phyloP scores from a whole-genome alignment of 2,329 filamentous ascomycete species.

The Teratosphaeria viscida region DNA sequence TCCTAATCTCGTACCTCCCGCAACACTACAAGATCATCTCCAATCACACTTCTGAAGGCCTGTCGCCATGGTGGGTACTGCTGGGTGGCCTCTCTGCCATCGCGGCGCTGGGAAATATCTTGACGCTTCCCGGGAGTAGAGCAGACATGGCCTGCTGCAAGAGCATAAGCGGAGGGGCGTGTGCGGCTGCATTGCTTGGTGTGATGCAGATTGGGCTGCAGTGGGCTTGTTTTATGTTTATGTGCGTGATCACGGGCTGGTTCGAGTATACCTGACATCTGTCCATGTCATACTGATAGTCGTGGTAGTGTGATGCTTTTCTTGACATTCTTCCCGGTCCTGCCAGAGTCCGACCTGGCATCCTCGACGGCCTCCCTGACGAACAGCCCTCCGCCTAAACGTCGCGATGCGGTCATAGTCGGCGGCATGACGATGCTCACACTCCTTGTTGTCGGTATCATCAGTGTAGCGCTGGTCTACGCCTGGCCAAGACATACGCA shows the following conservation, averaged over 20 bases:
- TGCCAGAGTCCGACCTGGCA: constrained; percentile 21
- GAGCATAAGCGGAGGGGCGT: constrained; percentile 70
- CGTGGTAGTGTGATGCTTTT: constrained; percentile 71
- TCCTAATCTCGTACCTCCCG: constrained; percentile 85
- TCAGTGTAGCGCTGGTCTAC: constrained; percentile 54
- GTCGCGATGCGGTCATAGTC: constrained; percentile 69
- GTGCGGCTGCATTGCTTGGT: constrained; percentile 73
- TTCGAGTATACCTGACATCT: not conserved
- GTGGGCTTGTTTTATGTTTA: constrained; percentile 83
- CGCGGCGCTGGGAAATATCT: constrained; percentile 82
- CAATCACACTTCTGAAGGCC: constrained; percentile 78
- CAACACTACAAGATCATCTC: constrained; percentile 88
- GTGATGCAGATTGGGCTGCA: constrained; percentile 86
- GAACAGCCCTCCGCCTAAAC: constrained; percentile 48
- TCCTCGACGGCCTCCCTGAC: constrained; percentile 29
- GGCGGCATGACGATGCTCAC: constrained; percentile 64
- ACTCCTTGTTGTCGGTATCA: constrained; percentile 58
- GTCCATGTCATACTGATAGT: not conserved
- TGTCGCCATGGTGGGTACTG: constrained; percentile 89
- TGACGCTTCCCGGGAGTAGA: constrained; percentile 73
- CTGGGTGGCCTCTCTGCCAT: constrained; percentile 83
- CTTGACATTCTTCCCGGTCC: constrained; percentile 72
- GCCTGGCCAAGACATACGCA: constrained; percentile 54
- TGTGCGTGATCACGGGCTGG: constrained; percentile 50
- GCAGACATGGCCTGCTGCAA: constrained; percentile 78